Base-by-base conservation (phyloP, 306 rosid species). In the Glycine tomentella region DNA sequence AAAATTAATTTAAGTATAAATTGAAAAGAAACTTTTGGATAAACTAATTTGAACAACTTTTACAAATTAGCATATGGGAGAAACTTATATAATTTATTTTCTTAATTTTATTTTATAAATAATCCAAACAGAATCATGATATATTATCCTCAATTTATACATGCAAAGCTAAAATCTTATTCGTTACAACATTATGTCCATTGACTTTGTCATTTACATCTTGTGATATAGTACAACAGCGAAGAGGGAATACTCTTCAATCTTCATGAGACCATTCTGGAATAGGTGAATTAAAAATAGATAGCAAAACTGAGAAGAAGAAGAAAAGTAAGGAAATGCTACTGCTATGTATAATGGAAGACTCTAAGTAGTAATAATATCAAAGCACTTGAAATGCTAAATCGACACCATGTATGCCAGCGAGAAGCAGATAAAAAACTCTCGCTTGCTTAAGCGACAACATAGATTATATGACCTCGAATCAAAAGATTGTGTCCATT, bases 191-290 rank as follows among this genome's bases (percentile, higher is more conserved):
- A 74, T 20, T 36, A 4, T 44, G 31, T 25, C 31, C 31, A 25
- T 25, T 25, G 31, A 25, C 31, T 25, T 25, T 25, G 56, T 11
- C 55, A 51, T 73, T 76, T 61, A 83, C 82, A 76, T 69, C 75
- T 74, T n/a, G n/a, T 45, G 71, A 84, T 70, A 65, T 57, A 66
- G 25, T 80, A 84, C 83, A 81, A 59, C 45, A 40, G 78, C 62
- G 9, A 79, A 65, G 15, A 53, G 65, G 61, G 3, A 73, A 45
- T 71, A 48, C 69, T 79, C 74, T 82, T 25, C 31, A 25, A 25
- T 25, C 31, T 25, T 85, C 84, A 9, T 59, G 72, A 76, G 63
- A 80, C 15, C 58, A 64, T 46, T 48, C 16, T 62, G 31, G 31
- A 25, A 25, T 25, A 25, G 31, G 31, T 25, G 31, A 25, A 25